A percentile compares a stretch with the other conserved stretches of the same genome.
phyloP scores from a whole-genome alignment of 306 rosid genomes.

The Malus fusca region DNA sequence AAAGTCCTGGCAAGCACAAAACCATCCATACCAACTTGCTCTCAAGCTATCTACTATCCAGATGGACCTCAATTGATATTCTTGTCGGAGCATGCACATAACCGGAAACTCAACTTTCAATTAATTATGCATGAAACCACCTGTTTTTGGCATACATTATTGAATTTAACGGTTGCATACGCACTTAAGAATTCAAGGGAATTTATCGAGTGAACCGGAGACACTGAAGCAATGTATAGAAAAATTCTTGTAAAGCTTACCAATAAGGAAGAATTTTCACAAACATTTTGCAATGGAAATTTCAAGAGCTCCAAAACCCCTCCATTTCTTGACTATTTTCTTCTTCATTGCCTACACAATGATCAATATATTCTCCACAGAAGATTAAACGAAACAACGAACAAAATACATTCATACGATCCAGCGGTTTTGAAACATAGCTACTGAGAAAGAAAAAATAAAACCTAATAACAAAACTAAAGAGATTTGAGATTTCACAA shows the following conservation, averaged over 20 bases:
- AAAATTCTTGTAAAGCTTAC: neutral
- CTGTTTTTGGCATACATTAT: neutral
- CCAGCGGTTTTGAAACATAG: constrained; percentile 7
- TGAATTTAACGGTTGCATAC: neutral
- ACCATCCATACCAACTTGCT: neutral
- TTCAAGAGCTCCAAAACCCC: constrained; percentile 16
- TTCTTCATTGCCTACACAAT: constrained; percentile 20
- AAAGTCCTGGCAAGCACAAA: constrained; percentile 10
- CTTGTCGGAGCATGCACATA: neutral
- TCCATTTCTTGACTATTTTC: neutral
- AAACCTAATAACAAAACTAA: constrained; percentile 5
- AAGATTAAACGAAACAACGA: constrained; percentile 1
- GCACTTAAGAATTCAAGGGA: neutral
- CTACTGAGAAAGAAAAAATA: neutral
- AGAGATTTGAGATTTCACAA: constrained; percentile 4
- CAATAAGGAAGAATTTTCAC: neutral
- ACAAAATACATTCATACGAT: constrained; percentile 9
- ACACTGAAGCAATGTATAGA: neutral
- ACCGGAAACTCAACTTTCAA: neutral
- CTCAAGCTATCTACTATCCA: neutral
- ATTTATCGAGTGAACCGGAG: neutral
- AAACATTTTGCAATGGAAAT: constrained; percentile 13
- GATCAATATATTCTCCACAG: neutral
- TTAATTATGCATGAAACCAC: neutral
- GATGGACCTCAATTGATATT: neutral